Conservation (phyloP, 345 rosid species). For the Aethionema arabicum region DNA sequence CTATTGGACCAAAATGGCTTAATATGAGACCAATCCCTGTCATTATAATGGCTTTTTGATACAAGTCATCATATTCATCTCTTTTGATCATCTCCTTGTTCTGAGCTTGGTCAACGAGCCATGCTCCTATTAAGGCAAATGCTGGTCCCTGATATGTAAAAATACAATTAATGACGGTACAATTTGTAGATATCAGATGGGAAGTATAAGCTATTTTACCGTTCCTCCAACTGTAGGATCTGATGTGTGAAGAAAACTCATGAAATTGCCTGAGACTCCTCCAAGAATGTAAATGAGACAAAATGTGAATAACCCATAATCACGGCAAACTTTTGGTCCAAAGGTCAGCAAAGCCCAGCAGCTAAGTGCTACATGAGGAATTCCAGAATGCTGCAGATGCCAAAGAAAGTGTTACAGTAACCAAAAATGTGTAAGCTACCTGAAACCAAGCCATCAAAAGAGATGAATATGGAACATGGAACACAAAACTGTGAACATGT, state of each 20-base stretch:
- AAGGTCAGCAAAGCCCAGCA: slow-evolving; percentile 79
- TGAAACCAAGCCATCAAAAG: slow-evolving; percentile 16
- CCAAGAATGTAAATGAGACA: slow-evolving; percentile 76
- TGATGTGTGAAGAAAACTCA: slow-evolving; percentile 84
- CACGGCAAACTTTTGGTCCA: slow-evolving; percentile 73
- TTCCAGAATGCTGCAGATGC: slow-evolving; percentile 70
- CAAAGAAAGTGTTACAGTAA: slow-evolving; percentile 16
- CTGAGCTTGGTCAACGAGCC: slow-evolving; percentile 71
- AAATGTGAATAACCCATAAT: slow-evolving; percentile 73
- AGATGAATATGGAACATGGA: background rate
- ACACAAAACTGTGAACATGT: background rate
- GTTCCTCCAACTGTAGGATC: slow-evolving; percentile 87
- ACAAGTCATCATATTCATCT: slow-evolving; percentile 55
- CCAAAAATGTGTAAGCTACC: background rate
- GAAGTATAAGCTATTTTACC: slow-evolving; percentile 40
- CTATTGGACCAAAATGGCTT: slow-evolving; percentile 76
- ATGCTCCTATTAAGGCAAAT: slow-evolving; percentile 84
- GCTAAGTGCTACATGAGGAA: slow-evolving; percentile 69
- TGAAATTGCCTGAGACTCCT: slow-evolving; percentile 84
- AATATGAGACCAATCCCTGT: slow-evolving; percentile 65
- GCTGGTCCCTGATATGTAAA: slow-evolving; percentile 58
- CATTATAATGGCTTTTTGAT: slow-evolving; percentile 65
- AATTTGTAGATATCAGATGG: background rate
- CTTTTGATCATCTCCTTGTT: slow-evolving; percentile 52
- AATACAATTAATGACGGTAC: background rate